Evolutionary conservation across 768 basidiomycete species (phyloP), one percentile per base, ranked within the genome.

Genomic region (Amanita pallidorosea): DNA sequence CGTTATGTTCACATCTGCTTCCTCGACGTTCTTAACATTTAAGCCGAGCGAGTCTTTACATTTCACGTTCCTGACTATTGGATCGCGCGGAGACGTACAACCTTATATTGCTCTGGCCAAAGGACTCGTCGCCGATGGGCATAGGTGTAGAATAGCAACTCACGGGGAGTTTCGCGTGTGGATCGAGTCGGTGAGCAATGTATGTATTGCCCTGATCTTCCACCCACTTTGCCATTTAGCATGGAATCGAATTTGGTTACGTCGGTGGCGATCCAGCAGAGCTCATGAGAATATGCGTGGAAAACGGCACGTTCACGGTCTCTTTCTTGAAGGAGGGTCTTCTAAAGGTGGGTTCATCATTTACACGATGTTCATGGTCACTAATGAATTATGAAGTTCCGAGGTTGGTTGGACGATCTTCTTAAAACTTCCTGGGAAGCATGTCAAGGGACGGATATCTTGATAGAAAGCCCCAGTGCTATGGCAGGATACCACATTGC

Each of bases 401-500:
- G 96, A 47, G 93, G 92, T 8, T 98, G 95, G 95, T 71, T 98
- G 35, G 96, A 99, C 61, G 96, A 99, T 63, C 75, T 99, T 7
- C 77, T 99, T 42, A 85, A 83, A 65, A 92, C 92, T 0, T 88
- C 93, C 2, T 98, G 94, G 93, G 85, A 92, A 57, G 94, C 93
- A 0, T 98, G 96, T 61, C 92, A 95, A 67, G 84, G 81, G 33
- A 91, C 91, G 0, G 94, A 99, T 63, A 79, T 98, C 25, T 75
- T 99, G 36, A 72, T 99, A 41, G 95, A 99, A 68, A 91, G 88
- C 60, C 95, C 95, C 0, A 93, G 89, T 61, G 93, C 95, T 9
- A 99, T 99, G 90, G 92, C 84, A 23, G 95, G 95, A 8, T 87
- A 87, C 55, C 95, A 99, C 60, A 95, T 99, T 48, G 96, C 95